Percentiles rank a stretch among this genome's conserved stretches.
phyloP scores from a whole-genome alignment of 768 basidiomycete genomes.

The Rickenella mellea region DNA sequence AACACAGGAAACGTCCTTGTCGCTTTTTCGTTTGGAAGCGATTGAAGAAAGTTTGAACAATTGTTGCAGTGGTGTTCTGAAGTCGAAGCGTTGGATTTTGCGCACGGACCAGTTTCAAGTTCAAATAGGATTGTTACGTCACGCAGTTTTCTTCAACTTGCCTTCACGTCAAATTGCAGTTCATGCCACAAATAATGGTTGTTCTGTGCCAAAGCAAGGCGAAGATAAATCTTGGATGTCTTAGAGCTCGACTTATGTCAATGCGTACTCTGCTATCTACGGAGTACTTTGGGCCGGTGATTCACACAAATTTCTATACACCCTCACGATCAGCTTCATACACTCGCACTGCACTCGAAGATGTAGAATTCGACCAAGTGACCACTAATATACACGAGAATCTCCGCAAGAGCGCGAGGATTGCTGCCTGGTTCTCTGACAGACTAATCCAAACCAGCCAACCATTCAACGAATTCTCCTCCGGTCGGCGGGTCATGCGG shows the following conservation, averaged over 20 bases:
- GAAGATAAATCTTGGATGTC: conserved; percentile 16
- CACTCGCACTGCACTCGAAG: too few species aligned
- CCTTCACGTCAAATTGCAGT: conserved; percentile 19
- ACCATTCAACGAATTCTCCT: conserved; percentile 20
- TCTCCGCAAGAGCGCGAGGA: too few species aligned
- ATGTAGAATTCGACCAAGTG: too few species aligned
- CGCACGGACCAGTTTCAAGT: not conserved
- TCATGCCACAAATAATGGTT: conserved; percentile 9
- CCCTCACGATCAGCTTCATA: too few species aligned
- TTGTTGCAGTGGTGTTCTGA: too few species aligned
- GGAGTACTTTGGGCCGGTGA: conserved; percentile 15
- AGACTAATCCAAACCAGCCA: too few species aligned
- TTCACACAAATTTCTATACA: conserved; percentile 13
- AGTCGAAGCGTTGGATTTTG: too few species aligned
- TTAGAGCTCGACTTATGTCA: conserved; percentile 18
- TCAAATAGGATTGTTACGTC: not conserved
- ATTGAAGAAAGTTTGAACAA: too few species aligned
- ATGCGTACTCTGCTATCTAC: conserved; percentile 7
- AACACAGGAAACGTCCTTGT: too few species aligned
- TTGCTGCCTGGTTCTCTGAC: too few species aligned
- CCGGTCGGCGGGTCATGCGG: conserved; percentile 28
- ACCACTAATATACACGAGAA: too few species aligned
- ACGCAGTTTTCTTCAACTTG: not conserved
- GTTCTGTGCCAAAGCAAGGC: conserved; percentile 19
- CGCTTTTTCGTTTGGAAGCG: too few species aligned